Conservation (phyloP, 139 green algal genomes). For the Choricystis sp. region DNA sequence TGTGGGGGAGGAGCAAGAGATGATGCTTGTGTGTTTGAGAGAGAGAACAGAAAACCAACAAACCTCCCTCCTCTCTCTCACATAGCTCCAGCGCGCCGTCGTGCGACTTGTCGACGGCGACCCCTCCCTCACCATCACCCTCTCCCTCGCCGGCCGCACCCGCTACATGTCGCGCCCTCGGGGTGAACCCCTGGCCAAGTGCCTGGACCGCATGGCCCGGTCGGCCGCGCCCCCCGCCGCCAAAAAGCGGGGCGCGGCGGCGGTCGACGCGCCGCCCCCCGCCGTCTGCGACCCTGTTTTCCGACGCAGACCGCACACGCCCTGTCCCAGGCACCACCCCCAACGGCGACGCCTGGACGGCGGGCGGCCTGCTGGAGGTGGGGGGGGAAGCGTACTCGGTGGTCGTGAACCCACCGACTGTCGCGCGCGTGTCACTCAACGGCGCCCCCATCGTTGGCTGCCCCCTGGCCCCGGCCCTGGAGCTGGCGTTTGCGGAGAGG, state of each 20-base stretch:
- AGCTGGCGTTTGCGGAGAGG: slow-evolving; percentile 34
- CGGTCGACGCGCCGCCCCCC: neutral
- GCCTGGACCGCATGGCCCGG: slow-evolving; percentile 34
- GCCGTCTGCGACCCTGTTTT: neutral
- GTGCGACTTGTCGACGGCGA: slow-evolving; percentile 18
- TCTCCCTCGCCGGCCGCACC: slow-evolving; percentile 28
- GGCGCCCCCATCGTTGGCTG: neutral
- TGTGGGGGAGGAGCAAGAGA: too few relatives aligned
- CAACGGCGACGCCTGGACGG: slow-evolving; percentile 51
- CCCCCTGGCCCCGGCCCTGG: neutral
- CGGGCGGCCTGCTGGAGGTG: slow-evolving; percentile 34
- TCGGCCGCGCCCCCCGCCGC: slow-evolving; percentile 20
- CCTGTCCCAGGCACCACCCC: slow-evolving; percentile 9
- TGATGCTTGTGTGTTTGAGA: too few relatives aligned
- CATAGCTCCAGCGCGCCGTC: too few relatives aligned
- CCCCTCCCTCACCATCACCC: slow-evolving; percentile 24
- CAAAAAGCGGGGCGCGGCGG: neutral
- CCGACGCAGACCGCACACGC: too few relatives aligned
- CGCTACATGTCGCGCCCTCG: slow-evolving; percentile 45
- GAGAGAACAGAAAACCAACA: too few relatives aligned
- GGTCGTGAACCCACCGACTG: slow-evolving; percentile 44
- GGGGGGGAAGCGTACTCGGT: slow-evolving; percentile 25
- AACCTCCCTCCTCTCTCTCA: too few relatives aligned
- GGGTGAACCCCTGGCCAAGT: slow-evolving; percentile 47
- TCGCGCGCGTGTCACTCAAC: slow-evolving; percentile 16